phyloP scores from a whole-genome alignment of 768 basidiomycete species.

The Tylopilus sp. region DNA sequence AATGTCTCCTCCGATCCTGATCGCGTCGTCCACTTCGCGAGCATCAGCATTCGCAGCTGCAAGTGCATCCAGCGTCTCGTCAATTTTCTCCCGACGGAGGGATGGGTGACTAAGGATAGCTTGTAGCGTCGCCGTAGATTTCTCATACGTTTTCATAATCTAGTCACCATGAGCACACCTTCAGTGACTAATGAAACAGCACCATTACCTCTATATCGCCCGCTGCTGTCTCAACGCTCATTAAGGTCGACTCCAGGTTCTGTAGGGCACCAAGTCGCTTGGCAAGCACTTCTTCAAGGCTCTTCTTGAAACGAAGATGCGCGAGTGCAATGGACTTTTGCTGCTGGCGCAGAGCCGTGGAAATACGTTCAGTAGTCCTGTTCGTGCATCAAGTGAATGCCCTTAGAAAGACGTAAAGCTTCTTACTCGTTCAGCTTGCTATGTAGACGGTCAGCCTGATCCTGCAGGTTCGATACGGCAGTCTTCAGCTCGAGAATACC shows the following conservation, averaged over 20 bases:
- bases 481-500: slow-evolving; percentile 79
- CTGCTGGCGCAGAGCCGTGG: slow-evolving; percentile 59
- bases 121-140: slow-evolving; percentile 74
- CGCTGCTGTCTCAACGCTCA: slow-evolving; percentile 85
- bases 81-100: slow-evolving; percentile 72
- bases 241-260: slow-evolving; percentile 71
- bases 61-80: slow-evolving; percentile 84
- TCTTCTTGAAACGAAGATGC: slow-evolving; percentile 78
- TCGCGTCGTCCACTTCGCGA: slow-evolving; percentile 75
- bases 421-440: slow-evolving; percentile 69
- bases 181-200: not conserved
- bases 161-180: slow-evolving; percentile 25
- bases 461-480: slow-evolving; percentile 62
- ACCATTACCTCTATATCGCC: slow-evolving; percentile 76
- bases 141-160: slow-evolving; percentile 86
- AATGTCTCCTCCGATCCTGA: slow-evolving; percentile 63
- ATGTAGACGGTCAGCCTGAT: slow-evolving; percentile 69
- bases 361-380: slow-evolving; percentile 68
- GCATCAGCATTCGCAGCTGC: slow-evolving; percentile 82
- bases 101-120: slow-evolving; percentile 77
- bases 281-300: slow-evolving; percentile 68
- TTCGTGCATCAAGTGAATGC: not conserved
- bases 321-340: slow-evolving; percentile 73
- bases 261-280: slow-evolving; percentile 74
- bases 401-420: not conserved